Percentiles rank a stretch among this genome's conserved stretches.
Evolutionary conservation across 169 alveolate genomes (phyloP).

Genomic region (Ichthyophthirius multifiliis): DNA sequence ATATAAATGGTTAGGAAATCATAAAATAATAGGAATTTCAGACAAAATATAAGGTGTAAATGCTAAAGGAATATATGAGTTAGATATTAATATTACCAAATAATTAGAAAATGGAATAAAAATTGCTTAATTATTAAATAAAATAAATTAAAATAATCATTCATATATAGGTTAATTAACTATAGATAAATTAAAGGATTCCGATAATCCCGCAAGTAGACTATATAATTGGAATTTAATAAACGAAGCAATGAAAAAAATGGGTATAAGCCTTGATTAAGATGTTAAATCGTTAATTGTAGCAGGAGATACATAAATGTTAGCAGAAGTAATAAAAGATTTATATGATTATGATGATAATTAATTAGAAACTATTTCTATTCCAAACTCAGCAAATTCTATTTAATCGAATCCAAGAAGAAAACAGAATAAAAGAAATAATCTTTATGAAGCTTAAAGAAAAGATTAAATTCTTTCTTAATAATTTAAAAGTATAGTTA

Average conservation of each 20-base stretch:
- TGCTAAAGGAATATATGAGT: slow-evolving; percentile 10
- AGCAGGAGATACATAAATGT: slow-evolving; percentile 43
- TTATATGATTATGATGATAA: slow-evolving; percentile 28
- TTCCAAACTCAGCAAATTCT: slow-evolving; percentile 18
- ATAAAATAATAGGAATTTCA: background rate
- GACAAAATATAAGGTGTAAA: background rate
- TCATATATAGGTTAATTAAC: background rate
- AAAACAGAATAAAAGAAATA: background rate
- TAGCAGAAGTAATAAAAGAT: slow-evolving; percentile 41
- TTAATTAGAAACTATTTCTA: background rate
- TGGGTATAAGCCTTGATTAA: slow-evolving; percentile 27
- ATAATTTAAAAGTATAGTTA: background rate
- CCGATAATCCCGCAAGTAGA: slow-evolving; percentile 27
- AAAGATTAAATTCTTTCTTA: background rate
- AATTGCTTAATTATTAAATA: slow-evolving; percentile 29
- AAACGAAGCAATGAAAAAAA: slow-evolving; percentile 28
- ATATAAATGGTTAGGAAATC: background rate
- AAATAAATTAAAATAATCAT: slow-evolving; percentile 7
- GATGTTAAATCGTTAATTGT: slow-evolving; percentile 40
- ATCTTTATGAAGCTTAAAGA: background rate
- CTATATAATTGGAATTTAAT: slow-evolving; percentile 42
- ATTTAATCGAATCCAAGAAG: slow-evolving; percentile 6
- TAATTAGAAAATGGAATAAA: slow-evolving; percentile 19
- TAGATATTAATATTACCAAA: slow-evolving; percentile 25
- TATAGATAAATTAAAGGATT: slow-evolving; percentile 32